Conservation (phyloP, 805 yeast genomes). For the Wickerhamiella alocasiicola region DNA sequence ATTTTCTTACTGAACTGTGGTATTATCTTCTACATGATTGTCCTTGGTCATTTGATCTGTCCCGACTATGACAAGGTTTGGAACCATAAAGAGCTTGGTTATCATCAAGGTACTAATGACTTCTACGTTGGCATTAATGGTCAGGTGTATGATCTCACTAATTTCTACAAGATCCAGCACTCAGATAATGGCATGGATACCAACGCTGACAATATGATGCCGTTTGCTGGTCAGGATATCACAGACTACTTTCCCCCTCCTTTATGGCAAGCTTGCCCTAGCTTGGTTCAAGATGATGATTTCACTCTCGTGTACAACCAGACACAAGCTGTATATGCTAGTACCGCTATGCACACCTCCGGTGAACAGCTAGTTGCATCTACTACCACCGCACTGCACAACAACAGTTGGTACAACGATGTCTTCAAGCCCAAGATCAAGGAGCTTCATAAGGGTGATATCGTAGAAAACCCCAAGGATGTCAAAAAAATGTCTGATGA, state of each 20-base stretch:
- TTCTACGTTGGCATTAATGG: constrained; percentile 32
- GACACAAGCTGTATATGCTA: constrained; percentile 21
- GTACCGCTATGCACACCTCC: constrained; percentile 25
- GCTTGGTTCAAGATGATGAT: constrained; percentile 26
- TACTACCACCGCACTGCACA: constrained; percentile 26
- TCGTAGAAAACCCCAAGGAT: constrained; percentile 26
- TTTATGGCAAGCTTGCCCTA: constrained; percentile 30
- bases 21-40: constrained; percentile 33
- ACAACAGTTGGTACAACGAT: constrained; percentile 29
- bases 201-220: constrained; percentile 26
- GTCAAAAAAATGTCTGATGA: constrained; percentile 20
- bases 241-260: constrained; percentile 33
- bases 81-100: constrained; percentile 27
- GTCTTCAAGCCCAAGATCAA: constrained; percentile 27
- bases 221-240: constrained; percentile 31
- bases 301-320: constrained; percentile 25
- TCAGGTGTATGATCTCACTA: constrained; percentile 31
- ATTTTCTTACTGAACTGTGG: constrained; percentile 29
- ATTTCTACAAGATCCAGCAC: constrained; percentile 31
- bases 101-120: constrained; percentile 29
- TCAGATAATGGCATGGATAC: constrained; percentile 30
- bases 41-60: constrained; percentile 29
- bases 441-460: constrained; percentile 28
- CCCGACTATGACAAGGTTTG: constrained; percentile 33
- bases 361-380: constrained; percentile 25